Evolutionary conservation across 495 filamentous ascomycete species (phyloP).

Genomic region (Amniculicola lignicola): DNA sequence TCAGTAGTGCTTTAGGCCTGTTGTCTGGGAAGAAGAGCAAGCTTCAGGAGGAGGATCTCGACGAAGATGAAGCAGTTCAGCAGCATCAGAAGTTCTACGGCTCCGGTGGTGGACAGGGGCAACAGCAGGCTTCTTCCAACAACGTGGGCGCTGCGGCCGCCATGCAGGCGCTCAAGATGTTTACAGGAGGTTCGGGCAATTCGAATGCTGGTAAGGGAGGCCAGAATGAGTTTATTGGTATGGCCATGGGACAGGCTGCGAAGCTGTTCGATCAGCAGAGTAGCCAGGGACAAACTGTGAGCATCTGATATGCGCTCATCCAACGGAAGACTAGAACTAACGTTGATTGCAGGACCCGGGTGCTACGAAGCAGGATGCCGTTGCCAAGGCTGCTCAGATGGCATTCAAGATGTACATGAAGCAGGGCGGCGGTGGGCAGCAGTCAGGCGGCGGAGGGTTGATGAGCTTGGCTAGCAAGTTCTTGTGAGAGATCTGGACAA

Average conservation of each 20-base stretch:
- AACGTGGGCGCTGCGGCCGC: conserved; percentile 60
- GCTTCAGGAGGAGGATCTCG: conserved; percentile 49
- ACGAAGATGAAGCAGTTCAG: conserved; percentile 55
- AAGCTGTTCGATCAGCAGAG: conserved; percentile 64
- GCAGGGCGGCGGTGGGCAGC: conserved; percentile 46
- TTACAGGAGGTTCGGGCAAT: conserved; percentile 44
- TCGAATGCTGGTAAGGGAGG: conserved; percentile 37
- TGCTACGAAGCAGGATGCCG: conserved; percentile 59
- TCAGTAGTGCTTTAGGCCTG: conserved; percentile 50
- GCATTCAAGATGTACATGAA: conserved; percentile 70
- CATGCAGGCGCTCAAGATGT: conserved; percentile 68
- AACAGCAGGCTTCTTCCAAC: conserved; percentile 29
- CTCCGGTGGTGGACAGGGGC: conserved; percentile 35
- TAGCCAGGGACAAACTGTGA: conserved; percentile 49
- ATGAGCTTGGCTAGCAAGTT: conserved; percentile 59
- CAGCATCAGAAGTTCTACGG: conserved; percentile 59
- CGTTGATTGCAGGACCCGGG: conserved; percentile 21
- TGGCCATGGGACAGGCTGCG: conserved; percentile 66
- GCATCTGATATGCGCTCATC: conserved; percentile 32
- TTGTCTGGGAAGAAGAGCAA: conserved; percentile 47
- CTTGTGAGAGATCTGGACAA: too few relatives aligned
- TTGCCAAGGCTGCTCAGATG: conserved; percentile 60
- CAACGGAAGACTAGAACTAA: conserved; percentile 13
- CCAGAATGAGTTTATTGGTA: conserved; percentile 61
- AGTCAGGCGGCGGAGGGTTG: conserved; percentile 41